Evolutionary conservation across 108 stramenopile species (phyloP).

Genomic region (Discostella stelligeroides): DNA sequence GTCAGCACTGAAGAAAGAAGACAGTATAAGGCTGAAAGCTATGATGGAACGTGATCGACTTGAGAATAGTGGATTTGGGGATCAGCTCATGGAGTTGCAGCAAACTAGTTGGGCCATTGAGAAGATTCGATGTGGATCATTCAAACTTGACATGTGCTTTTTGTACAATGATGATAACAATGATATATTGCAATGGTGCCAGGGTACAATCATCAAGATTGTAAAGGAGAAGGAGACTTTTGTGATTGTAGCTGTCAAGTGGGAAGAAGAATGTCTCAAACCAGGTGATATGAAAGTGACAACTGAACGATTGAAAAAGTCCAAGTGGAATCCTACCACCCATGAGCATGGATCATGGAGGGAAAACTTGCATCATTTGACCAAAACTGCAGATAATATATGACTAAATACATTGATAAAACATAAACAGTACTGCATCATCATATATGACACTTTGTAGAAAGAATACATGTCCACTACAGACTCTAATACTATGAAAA

Average conservation of each 20-base stretch:
- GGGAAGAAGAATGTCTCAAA: constrained; percentile 5
- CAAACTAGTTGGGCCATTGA: constrained; percentile 10
- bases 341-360: constrained; percentile 1
- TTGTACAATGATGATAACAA: background rate
- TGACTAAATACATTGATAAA: background rate
- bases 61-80: background rate
- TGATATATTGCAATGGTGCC: background rate
- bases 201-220: background rate
- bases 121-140: background rate
- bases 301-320: constrained; percentile 5
- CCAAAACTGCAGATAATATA: constrained; percentile 2
- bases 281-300: background rate
- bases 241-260: background rate
- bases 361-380: constrained; percentile 15
- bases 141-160: background rate
- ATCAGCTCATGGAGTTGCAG: constrained; percentile 9
- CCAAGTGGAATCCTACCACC: constrained; percentile 9
- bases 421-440: too few relatives aligned
- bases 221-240: background rate
- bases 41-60: background rate
- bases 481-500: background rate
- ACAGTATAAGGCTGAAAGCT: background rate
- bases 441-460: too few relatives aligned
- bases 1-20: background rate
- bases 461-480: background rate